Conservation (phyloP, 805 yeast species). For the Jamesozyma jinghongensis region DNA sequence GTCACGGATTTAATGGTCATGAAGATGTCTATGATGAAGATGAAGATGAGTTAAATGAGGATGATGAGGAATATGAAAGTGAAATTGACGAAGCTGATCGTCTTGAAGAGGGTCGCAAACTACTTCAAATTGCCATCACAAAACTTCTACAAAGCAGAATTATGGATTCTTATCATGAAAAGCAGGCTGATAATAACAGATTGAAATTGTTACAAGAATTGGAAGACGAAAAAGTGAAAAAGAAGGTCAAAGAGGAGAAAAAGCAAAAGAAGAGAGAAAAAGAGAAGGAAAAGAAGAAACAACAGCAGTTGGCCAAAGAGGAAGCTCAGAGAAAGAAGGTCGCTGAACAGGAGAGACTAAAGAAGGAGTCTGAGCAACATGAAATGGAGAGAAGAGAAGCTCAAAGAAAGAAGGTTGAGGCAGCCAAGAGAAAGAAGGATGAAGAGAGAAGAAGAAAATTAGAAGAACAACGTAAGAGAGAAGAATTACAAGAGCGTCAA, state of each 20-base stretch:
- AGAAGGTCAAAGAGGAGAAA: conserved; percentile 57
- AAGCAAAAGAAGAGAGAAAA: conserved; percentile 58
- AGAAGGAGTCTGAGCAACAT: conserved; percentile 33
- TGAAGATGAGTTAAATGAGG: conserved; percentile 12
- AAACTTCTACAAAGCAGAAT: conserved; percentile 67
- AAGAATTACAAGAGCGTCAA: conserved; percentile 34
- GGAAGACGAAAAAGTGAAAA: conserved; percentile 58
- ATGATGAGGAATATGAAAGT: conserved; percentile 28
- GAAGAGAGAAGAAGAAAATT: conserved; percentile 34
- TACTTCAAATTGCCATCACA: conserved; percentile 73
- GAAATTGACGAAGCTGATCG: conserved; percentile 52
- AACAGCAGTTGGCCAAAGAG: conserved; percentile 53
- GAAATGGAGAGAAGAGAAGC: conserved; percentile 35
- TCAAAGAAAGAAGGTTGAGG: conserved; percentile 34
- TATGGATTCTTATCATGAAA: conserved; percentile 67
- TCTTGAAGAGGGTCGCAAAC: conserved; percentile 67
- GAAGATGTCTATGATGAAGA: conserved; percentile 10
- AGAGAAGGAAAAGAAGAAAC: conserved; percentile 58
- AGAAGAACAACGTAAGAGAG: conserved; percentile 35
- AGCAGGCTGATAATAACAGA: conserved; percentile 67
- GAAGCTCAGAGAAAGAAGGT: conserved; percentile 50
- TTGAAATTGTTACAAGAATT: conserved; percentile 54
- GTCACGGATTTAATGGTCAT: conserved; percentile 5
- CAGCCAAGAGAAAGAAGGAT: conserved; percentile 31
- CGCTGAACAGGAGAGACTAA: conserved; percentile 45